Evolutionary conservation across 2,329 filamentous ascomycete genomes (phyloP).

Genomic region (Phialocephala subalpina): DNA sequence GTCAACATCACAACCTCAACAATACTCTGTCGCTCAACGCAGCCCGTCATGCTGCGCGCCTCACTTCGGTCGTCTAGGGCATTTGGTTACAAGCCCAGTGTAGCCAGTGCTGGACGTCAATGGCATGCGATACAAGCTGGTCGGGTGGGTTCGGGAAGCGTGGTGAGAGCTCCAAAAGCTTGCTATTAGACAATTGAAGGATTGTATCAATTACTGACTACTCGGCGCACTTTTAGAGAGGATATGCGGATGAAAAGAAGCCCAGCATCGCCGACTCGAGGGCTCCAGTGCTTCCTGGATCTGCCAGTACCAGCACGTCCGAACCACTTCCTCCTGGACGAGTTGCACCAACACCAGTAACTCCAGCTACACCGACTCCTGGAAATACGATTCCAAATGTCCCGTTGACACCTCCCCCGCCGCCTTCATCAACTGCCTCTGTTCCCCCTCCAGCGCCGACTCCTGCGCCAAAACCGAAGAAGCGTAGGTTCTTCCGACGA

Average conservation of each 20-base stretch:
- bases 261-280: constrained; percentile 55
- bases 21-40: constrained; percentile 41
- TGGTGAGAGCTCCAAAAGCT: constrained; percentile 45
- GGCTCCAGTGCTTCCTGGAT: constrained; percentile 60
- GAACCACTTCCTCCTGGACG: constrained; percentile 47
- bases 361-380: constrained; percentile 45
- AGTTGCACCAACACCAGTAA: constrained; percentile 29
- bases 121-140: constrained; percentile 58
- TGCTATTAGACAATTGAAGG: constrained; percentile 24
- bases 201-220: constrained; percentile 29
- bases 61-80: constrained; percentile 71
- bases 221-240: constrained; percentile 54
- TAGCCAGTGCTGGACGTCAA: constrained; percentile 63
- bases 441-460: constrained; percentile 47
- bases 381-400: constrained; percentile 54
- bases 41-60: constrained; percentile 73
- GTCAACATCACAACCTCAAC: constrained; percentile 36
- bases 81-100: constrained; percentile 62
- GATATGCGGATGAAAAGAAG: constrained; percentile 63
- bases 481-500: constrained; percentile 74
- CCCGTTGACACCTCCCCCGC: constrained; percentile 54
- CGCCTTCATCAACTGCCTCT: constrained; percentile 45
- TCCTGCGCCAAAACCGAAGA: constrained; percentile 56
- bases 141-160: constrained; percentile 43
- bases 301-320: constrained; percentile 46